Base-by-base conservation (phyloP, 805 yeast species). In the Yamadazyma philogaea region DNA sequence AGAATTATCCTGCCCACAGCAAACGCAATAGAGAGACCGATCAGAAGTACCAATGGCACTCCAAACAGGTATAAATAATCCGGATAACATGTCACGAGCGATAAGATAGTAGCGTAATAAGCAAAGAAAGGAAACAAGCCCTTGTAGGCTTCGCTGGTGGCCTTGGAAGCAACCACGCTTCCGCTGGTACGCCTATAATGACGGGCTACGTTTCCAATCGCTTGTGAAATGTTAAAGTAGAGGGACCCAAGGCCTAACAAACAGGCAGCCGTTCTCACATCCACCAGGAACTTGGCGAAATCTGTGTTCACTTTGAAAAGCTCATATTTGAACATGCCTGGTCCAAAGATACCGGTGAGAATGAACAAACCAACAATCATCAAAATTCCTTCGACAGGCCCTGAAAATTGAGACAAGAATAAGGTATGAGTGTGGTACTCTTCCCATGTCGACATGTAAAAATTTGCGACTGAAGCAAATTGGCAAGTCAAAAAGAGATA, bases 341-440 rank as follows among this genome's bases (percentile, higher is more conserved):
- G 82, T 2, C 97, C 97, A 40, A 67, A 61, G 27, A 79, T 43
- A 3, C 87, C 96, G 0, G 95, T 84, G 17, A 76, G 34, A 3
- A 78, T 42, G 55, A 78, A 87, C 14, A 82, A 64, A 0, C 54
- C 60, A 17, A 77, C 62, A 40, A 87, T 69, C 64, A 83, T 71
- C 49, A 88, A 58, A 21, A 90, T 86, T 2, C 98, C 98, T 63
- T 90, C 98, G 3, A 91, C 97, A 0, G 98, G 98, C 0, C 98
- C 98, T 11, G 95, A 84, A 54, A 87, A 81, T 48, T 75, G 81
- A 27, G 91, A 80, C 40, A 90, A 68, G 60, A 74, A 90, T 39
- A 90, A 69, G 36, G 80, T 81, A 54, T 88, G 95, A 0, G 97
- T 90, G 59, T 89, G 91, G 61, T 79, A 90, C 59, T 89, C 96